Evolutionary conservation across 2,329 filamentous ascomycete genomes (phyloP), one percentile per base, ranked within the genome.

Genomic region (Coniochaeta sp.): DNA sequence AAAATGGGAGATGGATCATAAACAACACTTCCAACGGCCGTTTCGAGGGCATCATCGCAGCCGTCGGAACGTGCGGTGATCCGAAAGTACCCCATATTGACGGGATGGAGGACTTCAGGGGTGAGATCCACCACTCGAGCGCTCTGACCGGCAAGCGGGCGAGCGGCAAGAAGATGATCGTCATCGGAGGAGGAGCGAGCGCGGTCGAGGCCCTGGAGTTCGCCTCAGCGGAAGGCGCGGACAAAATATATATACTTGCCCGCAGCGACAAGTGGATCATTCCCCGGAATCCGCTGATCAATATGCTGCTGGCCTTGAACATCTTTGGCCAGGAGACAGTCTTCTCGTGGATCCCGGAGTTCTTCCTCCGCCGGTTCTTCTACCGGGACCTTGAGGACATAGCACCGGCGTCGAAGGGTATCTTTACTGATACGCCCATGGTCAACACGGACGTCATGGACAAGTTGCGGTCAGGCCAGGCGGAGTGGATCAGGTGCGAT

Each of bases 191-290:
- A 7, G 90, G 90, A 1, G 90, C 91, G 16, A 90, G 87, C 59
- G 91, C 90, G 2, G 87, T 96, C 5, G 90, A 96, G 71, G 90
- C 89, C 0, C 79, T 96, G 28, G 90, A 96, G 68, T 96, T 91
- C 66, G 89, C 89, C 1, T 82, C 87, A 12, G 77, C 83, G 14
- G 82, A 85, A 47, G 80, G 85, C 4, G 90, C 90, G 0, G 76
- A 78, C 8, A 85, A 90, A 67, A 87, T 88, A 0, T 87, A 86
- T 60, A 86, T 96, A 33, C 81, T 96, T 11, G 85, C 90, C 0
- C 82, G 91, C 24, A 89, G 86, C 16, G 90, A 93, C 67, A 95
- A 93, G 71, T 93, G 90, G 90, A 90, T 95, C 63, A 93, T 93
- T 58, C 91, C 91, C 0, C 83, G 91, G 9, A 95, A 96, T 65